These are phyloP conservation scores for Rhododendron ferrugineum DNA, from an alignment of 148 eudicot species.

Conservation along the genomic window DNA sequence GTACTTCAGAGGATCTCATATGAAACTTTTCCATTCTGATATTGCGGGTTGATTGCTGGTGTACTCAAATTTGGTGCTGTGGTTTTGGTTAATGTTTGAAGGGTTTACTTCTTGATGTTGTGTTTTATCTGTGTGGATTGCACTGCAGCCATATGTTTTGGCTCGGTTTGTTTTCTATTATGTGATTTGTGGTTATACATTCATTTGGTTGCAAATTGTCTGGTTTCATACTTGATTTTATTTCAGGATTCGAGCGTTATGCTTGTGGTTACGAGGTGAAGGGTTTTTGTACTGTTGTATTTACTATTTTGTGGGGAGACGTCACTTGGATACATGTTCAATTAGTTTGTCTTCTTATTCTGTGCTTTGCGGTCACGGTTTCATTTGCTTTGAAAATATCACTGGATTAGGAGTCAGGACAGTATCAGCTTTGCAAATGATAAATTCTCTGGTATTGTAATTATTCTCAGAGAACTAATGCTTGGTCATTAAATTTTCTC, in stretches of 20 bases:
- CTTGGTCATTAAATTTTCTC: neutral
- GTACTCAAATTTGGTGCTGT: neutral
- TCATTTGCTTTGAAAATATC: neutral
- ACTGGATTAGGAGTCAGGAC: neutral
- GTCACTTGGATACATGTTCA: neutral
- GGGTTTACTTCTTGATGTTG: neutral
- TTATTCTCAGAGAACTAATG: neutral
- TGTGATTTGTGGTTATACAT: too few relatives aligned
- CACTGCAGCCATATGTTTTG: too few relatives aligned
- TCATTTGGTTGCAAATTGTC: neutral
- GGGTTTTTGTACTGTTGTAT: neutral
- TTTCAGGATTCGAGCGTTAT: neutral
- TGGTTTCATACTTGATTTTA: neutral
- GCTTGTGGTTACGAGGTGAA: neutral
- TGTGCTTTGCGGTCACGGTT: neutral
- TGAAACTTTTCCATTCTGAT: neutral
- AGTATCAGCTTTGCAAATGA: neutral
- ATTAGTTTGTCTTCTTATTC: neutral
- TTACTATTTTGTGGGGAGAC: neutral
- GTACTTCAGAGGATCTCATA: neutral
- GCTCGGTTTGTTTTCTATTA: neutral
- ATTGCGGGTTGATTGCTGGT: neutral
- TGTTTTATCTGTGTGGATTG: neutral
- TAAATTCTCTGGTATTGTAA: neutral
- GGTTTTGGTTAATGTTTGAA: neutral